Base-by-base conservation (phyloP, 345 rosid species). In the Chamaenerion angustifolium region DNA sequence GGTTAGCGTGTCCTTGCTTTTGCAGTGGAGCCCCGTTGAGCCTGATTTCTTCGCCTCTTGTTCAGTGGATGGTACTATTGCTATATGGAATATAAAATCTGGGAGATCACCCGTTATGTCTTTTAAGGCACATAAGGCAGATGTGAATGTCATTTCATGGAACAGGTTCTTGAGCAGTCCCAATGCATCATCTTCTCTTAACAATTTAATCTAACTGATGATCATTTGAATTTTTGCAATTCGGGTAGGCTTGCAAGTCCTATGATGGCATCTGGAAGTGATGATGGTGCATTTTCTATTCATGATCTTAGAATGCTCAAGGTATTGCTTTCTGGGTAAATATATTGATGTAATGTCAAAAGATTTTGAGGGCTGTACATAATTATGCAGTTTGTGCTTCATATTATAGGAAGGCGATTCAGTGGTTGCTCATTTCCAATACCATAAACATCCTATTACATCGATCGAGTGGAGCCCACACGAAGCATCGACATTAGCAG, bases 11-110 rank as follows among this genome's bases (percentile, higher is more conserved):
- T 21, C 31, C 8, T 25, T 45, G 60, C 25, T 42, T 56, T 45
- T 80, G 64, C 84, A 93, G 96, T 93, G 99, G 99, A 88, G 98
- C 61, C 95, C 96, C 46, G 71, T 80, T 1, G 95, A 92, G 71
- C 78, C 76, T 16, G 64, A 70, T 14, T 79, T 83, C 49, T 92
- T 84, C 66, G 94, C 92, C 14, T 92, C 95, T 2, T 72, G 90
- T 63, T 92, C 98, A 45, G 96, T 76, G 41, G 96, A 92, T 65
- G 77, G 85, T 46, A 68, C 56, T 55, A 55, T 92, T 65, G 96
- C 96, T 44, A 67, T 92, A 56, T 92, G 98, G 96, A 96, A 92
- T 75, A 61, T 74, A 46, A 82, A 85, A 56, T 27, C 56, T 35
- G 92, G 93, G 58, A 87, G 82, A 71, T 51, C 72, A 8, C 79